Evolutionary conservation across 129 eudicot species (phyloP).

Genomic region (Flaveria brownii): DNA sequence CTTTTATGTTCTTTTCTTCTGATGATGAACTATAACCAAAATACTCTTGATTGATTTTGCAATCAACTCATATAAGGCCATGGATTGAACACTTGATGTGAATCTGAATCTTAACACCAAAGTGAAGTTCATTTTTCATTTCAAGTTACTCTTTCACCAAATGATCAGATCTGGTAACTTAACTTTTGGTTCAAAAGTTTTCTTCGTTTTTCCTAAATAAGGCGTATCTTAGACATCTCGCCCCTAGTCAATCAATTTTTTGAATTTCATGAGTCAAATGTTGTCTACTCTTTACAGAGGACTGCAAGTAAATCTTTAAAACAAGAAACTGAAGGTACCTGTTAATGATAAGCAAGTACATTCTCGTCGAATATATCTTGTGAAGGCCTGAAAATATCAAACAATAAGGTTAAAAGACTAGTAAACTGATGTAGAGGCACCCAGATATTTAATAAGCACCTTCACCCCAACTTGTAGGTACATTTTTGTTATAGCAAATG

Average conservation of each 20-base stretch:
- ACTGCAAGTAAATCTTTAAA: constrained; percentile 1
- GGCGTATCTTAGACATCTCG: constrained; percentile 7
- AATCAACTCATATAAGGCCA: neutral
- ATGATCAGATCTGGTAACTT: neutral
- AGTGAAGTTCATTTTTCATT: neutral
- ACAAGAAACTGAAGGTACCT: constrained; percentile 46
- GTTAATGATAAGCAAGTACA: constrained; percentile 68
- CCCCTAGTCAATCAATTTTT: neutral
- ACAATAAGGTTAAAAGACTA: neutral
- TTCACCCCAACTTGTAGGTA: neutral
- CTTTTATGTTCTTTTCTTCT: neutral
- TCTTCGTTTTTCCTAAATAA: neutral
- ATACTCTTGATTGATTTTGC: neutral
- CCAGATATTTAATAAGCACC: neutral
- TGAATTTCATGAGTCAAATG: neutral
- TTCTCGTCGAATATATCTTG: constrained; percentile 84
- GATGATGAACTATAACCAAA: neutral
- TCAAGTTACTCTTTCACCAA: neutral
- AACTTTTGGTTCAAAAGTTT: neutral
- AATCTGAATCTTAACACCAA: neutral
- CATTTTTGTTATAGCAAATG: neutral
- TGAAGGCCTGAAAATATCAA: constrained; percentile 59
- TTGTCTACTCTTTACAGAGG: constrained; percentile 9
- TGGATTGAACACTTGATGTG: neutral
- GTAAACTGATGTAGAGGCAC: neutral